A percentile compares a stretch with the other conserved stretches of the same genome.
phyloP scores from a whole-genome alignment of 1,284 basidiomycete species.

The Inonotus hispidus region DNA sequence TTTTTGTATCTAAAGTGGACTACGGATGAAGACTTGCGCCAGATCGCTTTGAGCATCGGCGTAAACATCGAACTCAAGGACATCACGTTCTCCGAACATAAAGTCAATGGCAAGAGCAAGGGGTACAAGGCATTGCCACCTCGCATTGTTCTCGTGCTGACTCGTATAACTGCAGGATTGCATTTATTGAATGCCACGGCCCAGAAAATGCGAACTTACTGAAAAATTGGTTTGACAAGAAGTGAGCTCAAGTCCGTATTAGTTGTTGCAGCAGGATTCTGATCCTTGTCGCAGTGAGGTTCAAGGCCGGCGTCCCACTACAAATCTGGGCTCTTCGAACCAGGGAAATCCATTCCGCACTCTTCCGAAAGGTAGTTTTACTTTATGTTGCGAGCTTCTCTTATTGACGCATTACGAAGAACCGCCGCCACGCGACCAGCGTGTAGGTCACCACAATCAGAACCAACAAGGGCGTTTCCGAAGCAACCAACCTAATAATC shows the following conservation, averaged over 20 bases:
- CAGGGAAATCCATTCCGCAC: constrained; percentile 88
- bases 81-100: constrained; percentile 96
- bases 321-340: constrained; percentile 62
- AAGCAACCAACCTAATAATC: constrained; percentile 37
- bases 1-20: constrained; percentile 70
- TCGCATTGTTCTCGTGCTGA: constrained; percentile 19
- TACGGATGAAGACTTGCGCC: constrained; percentile 87
- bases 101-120: constrained; percentile 96
- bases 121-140: constrained; percentile 47
- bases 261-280: neutral
- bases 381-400: constrained; percentile 17
- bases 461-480: constrained; percentile 30
- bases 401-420: constrained; percentile 37
- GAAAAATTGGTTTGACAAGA: constrained; percentile 86
- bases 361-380: constrained; percentile 70
- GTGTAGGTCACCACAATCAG: constrained; percentile 28
- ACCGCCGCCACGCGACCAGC: constrained; percentile 62
- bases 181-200: constrained; percentile 79
- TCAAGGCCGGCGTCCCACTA: constrained; percentile 76
- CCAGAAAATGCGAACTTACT: constrained; percentile 61
- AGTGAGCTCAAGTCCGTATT: constrained; percentile 47
- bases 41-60: constrained; percentile 67
- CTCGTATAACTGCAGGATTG: constrained; percentile 52
- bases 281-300: constrained; percentile 61
- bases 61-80: constrained; percentile 78